Evolutionary conservation across 495 filamentous ascomycete species (phyloP).

Genomic region (Hypoxylon trugodes): DNA sequence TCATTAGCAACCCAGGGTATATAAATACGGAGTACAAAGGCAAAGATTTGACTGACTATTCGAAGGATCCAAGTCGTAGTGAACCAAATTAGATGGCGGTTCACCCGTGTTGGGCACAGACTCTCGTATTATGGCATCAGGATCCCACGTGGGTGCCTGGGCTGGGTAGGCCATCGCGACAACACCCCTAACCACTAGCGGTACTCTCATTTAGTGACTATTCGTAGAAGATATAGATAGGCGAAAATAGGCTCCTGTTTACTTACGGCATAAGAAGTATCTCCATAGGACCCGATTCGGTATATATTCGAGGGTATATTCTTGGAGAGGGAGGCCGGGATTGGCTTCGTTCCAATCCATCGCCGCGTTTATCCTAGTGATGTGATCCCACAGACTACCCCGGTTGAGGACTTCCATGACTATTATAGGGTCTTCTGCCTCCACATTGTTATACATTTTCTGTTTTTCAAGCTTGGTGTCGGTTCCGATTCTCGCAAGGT

Average conservation of each 20-base stretch:
- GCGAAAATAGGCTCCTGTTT: background rate
- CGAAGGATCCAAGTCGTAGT: conserved; percentile 18
- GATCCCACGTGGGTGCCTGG: too few relatives aligned
- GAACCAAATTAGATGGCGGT: background rate
- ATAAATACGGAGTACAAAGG: background rate
- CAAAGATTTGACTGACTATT: conserved; percentile 13
- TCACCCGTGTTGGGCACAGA: background rate
- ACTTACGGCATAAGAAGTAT: conserved; percentile 22
- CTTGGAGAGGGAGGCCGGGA: background rate
- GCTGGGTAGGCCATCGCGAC: conserved; percentile 17
- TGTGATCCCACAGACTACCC: background rate
- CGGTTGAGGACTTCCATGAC: conserved; percentile 8
- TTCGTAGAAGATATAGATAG: background rate
- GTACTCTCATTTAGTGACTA: background rate
- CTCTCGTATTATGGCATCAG: too few relatives aligned
- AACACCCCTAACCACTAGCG: conserved; percentile 1
- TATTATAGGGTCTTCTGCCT: background rate
- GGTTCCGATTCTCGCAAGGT: background rate
- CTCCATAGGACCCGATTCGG: conserved; percentile 22
- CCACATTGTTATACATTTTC: background rate
- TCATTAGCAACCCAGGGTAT: background rate
- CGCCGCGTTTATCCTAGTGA: background rate
- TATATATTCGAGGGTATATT: conserved; percentile 5
- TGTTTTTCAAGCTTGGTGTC: background rate
- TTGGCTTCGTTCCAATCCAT: background rate